Percentiles rank a stretch among this genome's conserved stretches.
These are phyloP conservation scores for Exophiala xenobiotica DNA, from an alignment of 2,329 filamentous ascomycete species.

Conservation along the genomic window DNA sequence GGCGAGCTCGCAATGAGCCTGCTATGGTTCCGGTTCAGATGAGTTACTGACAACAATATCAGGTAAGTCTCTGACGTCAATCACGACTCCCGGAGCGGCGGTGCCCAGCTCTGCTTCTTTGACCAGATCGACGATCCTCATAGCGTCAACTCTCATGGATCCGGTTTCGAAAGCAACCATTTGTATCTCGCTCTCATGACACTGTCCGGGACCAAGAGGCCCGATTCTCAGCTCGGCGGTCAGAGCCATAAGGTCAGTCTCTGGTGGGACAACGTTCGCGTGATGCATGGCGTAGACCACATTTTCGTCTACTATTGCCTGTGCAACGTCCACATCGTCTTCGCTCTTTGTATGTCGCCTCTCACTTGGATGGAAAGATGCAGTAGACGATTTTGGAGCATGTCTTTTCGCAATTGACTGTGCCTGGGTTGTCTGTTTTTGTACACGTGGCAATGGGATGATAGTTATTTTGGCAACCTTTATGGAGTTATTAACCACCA, in stretches of 20 bases:
- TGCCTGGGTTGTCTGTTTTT: slow-evolving; percentile 33
- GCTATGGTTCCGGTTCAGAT: background rate
- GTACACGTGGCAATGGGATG: slow-evolving; percentile 47
- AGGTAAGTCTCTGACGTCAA: slow-evolving; percentile 28
- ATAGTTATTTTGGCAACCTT: slow-evolving; percentile 55
- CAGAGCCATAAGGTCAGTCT: slow-evolving; percentile 55
- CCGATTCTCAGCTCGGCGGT: slow-evolving; percentile 58
- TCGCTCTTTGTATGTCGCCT: slow-evolving; percentile 21
- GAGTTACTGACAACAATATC: slow-evolving; percentile 24
- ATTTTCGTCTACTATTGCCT: slow-evolving; percentile 58
- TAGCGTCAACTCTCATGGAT: slow-evolving; percentile 33
- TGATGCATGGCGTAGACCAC: slow-evolving; percentile 55
- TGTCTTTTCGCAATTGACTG: slow-evolving; percentile 38
- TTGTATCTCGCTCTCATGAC: slow-evolving; percentile 56
- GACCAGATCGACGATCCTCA: slow-evolving; percentile 28
- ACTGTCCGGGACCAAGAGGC: slow-evolving; percentile 34
- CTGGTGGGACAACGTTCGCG: slow-evolving; percentile 45
- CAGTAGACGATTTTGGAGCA: slow-evolving; percentile 45
- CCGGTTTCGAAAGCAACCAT: slow-evolving; percentile 37
- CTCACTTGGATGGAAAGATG: slow-evolving; percentile 38
- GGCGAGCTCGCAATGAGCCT: background rate
- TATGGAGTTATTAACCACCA: slow-evolving; percentile 60
- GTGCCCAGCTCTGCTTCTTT: slow-evolving; percentile 27
- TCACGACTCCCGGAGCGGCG: slow-evolving; percentile 22
- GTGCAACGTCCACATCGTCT: slow-evolving; percentile 40